Percentiles rank a stretch among this genome's conserved stretches.
Conservation (phyloP, 139 green algal genomes). For the Haematococcus lacustris region DNA sequence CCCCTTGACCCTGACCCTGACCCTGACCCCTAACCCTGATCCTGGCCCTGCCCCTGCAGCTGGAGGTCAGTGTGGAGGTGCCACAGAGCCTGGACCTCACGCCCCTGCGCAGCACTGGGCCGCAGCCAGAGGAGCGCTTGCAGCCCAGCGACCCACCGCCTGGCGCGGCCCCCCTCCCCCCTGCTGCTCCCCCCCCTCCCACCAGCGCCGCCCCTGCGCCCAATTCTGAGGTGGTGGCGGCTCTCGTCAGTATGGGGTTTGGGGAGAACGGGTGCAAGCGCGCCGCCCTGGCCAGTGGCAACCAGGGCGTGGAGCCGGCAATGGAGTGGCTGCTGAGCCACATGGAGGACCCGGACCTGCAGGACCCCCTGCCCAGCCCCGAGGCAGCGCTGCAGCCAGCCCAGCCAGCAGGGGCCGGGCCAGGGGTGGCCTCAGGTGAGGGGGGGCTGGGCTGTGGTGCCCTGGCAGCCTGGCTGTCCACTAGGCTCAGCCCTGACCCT, state of each 20-base stretch:
- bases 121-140: conserved; percentile 65
- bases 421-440: no score
- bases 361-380: conserved; percentile 60
- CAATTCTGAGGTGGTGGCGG: conserved; percentile 22
- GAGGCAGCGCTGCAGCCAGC: not conserved
- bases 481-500: no score
- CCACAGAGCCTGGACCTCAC: conserved; percentile 78
- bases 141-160: conserved; percentile 66
- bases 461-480: no score
- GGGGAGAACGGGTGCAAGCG: conserved; percentile 26
- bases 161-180: no score
- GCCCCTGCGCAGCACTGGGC: conserved; percentile 53
- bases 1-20: no score
- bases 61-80: conserved; percentile 76
- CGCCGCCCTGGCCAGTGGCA: conserved; percentile 51
- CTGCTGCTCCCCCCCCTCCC: no score
- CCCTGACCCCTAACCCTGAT: no score
- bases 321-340: conserved; percentile 91
- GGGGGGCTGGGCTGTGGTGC: no score
- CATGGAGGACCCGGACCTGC: conserved; percentile 88
- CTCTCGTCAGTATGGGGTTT: conserved; percentile 85
- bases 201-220: not conserved
- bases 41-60: conserved; percentile 56
- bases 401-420: not conserved
- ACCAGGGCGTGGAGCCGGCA: conserved; percentile 59